Conservation (phyloP, 768 basidiomycete species). For the Sistotremastrum niveocremeum region DNA sequence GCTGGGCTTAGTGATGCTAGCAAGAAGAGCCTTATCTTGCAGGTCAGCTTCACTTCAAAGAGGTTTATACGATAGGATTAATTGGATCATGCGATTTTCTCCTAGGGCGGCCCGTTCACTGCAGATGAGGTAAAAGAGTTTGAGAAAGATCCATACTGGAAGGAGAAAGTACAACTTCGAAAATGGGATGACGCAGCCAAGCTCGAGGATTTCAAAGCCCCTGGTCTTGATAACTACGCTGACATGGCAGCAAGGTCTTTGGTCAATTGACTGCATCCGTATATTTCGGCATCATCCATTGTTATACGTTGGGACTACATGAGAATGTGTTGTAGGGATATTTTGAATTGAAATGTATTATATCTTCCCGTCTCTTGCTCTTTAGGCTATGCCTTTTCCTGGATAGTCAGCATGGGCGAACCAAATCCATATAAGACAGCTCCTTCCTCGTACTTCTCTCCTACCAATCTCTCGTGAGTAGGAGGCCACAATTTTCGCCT, state of each 20-base stretch:
- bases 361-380: no score
- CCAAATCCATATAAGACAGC: slow-evolving; percentile 1
- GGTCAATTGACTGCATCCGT: no score
- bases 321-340: no score
- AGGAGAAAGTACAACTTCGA: slow-evolving; percentile 6
- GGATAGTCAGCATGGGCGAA: no score
- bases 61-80: no score
- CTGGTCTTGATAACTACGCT: slow-evolving; percentile 3
- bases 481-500: background rate
- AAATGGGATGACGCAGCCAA: slow-evolving; percentile 7
- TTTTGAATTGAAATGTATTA: no score
- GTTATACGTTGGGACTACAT: no score
- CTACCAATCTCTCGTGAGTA: background rate
- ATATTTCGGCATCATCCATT: no score
- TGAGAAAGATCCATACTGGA: slow-evolving; percentile 4
- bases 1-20: slow-evolving; percentile 1
- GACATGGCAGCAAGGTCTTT: background rate
- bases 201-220: background rate
- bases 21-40: slow-evolving; percentile 1
- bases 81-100: no score
- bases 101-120: slow-evolving; percentile 6
- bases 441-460: background rate
- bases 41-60: no score
- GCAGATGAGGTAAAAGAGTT: slow-evolving; percentile 4
- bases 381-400: no score